Conservation (phyloP, 1,284 basidiomycete species). For the Ceratobasidium sp. region DNA sequence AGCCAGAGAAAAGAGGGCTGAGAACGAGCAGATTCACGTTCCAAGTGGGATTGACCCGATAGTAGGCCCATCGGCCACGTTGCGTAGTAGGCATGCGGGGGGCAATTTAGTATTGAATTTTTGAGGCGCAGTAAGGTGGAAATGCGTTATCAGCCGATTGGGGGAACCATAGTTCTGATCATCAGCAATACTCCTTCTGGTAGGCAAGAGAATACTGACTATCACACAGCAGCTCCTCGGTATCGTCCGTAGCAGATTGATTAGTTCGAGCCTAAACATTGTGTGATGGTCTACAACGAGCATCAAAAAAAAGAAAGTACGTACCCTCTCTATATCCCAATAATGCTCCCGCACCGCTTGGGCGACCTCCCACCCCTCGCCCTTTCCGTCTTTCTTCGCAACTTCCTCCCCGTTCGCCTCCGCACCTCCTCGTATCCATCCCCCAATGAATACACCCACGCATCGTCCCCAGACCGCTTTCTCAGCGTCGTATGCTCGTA, state of each 20-base stretch:
- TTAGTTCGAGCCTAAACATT: constrained; percentile 55
- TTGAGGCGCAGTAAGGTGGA: not conserved
- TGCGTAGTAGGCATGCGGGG: not conserved
- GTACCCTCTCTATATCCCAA: constrained; percentile 80
- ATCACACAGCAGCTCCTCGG: constrained; percentile 90
- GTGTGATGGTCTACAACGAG: not conserved
- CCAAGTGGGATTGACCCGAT: not conserved
- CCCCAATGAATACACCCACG: constrained; percentile 76
- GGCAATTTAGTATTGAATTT: not conserved
- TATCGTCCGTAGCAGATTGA: constrained; percentile 69
- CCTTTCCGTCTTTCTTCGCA: constrained; percentile 53
- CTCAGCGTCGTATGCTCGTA: constrained; percentile 72
- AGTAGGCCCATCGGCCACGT: not conserved
- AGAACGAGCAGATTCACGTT: not conserved
- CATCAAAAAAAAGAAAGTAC: constrained; percentile 1
- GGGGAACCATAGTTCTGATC: not conserved
- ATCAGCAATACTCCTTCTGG: not conserved
- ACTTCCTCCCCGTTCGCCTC: constrained; percentile 62
- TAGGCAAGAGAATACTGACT: constrained; percentile 56
- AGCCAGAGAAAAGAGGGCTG: constrained; percentile 90
- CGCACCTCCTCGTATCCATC: constrained; percentile 68
- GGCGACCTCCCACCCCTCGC: constrained; percentile 64
- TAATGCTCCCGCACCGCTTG: constrained; percentile 80
- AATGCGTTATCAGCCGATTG: not conserved
- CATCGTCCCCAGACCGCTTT: constrained; percentile 78